These are phyloP conservation scores for Cladosporium sp. DNA, from an alignment of 2,329 filamentous ascomycete species.

Conservation along the genomic window DNA sequence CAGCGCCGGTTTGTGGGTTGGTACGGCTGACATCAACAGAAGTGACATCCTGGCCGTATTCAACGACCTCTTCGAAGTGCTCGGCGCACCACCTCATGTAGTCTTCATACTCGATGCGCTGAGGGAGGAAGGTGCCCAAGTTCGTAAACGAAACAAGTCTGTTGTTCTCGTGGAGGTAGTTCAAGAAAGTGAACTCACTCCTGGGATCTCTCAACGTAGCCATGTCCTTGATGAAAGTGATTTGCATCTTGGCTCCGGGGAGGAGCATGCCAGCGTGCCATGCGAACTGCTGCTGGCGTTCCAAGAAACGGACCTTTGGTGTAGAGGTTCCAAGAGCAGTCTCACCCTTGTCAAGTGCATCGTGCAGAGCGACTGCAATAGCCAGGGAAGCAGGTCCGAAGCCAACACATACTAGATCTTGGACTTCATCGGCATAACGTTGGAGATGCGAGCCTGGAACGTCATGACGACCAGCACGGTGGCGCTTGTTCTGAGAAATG, in stretches of 20 bases:
- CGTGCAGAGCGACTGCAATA: slow-evolving; percentile 83
- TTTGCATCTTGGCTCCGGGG: slow-evolving; percentile 92
- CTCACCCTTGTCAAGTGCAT: slow-evolving; percentile 55
- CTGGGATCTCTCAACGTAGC: slow-evolving; percentile 83
- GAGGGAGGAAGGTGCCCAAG: slow-evolving; percentile 79
- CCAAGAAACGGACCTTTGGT: slow-evolving; percentile 79
- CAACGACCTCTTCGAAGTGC: slow-evolving; percentile 68
- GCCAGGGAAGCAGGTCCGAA: slow-evolving; percentile 90
- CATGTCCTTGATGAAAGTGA: slow-evolving; percentile 94
- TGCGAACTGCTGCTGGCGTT: slow-evolving; percentile 76
- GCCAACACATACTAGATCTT: slow-evolving; percentile 85
- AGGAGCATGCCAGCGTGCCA: slow-evolving; percentile 97
- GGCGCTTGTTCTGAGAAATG: slow-evolving; percentile 1
- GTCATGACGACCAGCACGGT: slow-evolving; percentile 1
- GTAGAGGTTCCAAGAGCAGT: slow-evolving; percentile 34
- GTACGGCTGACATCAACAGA: slow-evolving; percentile 57
- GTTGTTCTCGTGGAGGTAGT: slow-evolving; percentile 78
- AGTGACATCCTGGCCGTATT: slow-evolving; percentile 74
- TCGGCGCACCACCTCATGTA: slow-evolving; percentile 90
- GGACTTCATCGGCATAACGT: slow-evolving; percentile 57
- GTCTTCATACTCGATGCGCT: slow-evolving; percentile 86
- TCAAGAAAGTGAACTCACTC: slow-evolving; percentile 91
- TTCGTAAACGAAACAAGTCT: slow-evolving; percentile 91
- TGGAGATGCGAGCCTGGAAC: slow-evolving; percentile 34
- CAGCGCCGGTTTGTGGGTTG: slow-evolving; percentile 48